These are phyloP conservation scores for Peronospora tabacina DNA, from an alignment of 352 stramenopile species.

Conservation along the genomic window DNA sequence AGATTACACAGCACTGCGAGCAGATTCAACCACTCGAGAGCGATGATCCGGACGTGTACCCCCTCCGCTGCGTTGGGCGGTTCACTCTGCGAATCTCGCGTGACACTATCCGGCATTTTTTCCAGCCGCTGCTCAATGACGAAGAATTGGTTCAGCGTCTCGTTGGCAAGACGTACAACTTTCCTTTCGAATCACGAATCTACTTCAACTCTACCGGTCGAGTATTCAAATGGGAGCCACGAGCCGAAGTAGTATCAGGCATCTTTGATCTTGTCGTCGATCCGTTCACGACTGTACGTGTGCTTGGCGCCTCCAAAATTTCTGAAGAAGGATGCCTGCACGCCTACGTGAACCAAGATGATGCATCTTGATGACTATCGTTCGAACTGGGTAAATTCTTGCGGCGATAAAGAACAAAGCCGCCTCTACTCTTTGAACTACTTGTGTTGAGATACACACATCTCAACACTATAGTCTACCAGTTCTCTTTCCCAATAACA, in stretches of 20 bases:
- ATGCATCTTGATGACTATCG: too few relatives aligned
- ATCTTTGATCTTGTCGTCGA: constrained; percentile 49
- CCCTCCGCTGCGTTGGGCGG: constrained; percentile 37
- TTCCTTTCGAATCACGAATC: constrained; percentile 47
- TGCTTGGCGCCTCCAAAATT: constrained; percentile 45
- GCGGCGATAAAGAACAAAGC: too few relatives aligned
- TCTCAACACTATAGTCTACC: too few relatives aligned
- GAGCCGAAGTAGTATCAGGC: constrained; percentile 39
- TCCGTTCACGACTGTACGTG: constrained; percentile 46
- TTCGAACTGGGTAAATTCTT: neutral
- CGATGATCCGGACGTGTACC: constrained; percentile 27
- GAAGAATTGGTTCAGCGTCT: constrained; percentile 56
- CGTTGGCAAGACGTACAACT: constrained; percentile 49
- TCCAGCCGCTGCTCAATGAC: constrained; percentile 44
- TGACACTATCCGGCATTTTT: constrained; percentile 60
- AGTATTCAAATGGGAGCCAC: constrained; percentile 46
- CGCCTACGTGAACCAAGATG: constrained; percentile 33
- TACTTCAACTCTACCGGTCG: constrained; percentile 44
- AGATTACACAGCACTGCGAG: constrained; percentile 28
- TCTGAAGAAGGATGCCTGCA: constrained; percentile 46
- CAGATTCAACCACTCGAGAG: constrained; percentile 34
- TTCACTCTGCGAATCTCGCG: constrained; percentile 48
- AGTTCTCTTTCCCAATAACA: too few relatives aligned
- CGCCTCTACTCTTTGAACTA: too few relatives aligned
- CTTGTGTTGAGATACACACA: too few relatives aligned